Conservation (phyloP, 2,329 filamentous ascomycete genomes). For the Trichoderma sp. region DNA sequence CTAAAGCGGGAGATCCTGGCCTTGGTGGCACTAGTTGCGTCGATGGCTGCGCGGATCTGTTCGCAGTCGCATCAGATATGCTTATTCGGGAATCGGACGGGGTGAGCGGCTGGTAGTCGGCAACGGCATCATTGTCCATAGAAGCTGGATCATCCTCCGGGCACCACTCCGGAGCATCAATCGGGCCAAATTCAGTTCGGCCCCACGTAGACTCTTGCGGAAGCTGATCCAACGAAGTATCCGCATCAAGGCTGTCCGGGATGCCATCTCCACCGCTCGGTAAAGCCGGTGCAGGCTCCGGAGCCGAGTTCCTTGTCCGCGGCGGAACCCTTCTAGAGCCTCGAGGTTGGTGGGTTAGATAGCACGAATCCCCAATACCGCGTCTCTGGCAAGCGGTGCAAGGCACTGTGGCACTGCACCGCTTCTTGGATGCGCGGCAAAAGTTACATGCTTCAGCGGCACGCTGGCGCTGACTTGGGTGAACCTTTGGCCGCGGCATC, state of each 20-base stretch:
- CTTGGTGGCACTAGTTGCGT: not conserved
- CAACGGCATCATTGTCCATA: not conserved
- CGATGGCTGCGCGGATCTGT: slow-evolving; percentile 20
- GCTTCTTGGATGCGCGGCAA: slow-evolving; percentile 49
- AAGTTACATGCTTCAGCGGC: slow-evolving; percentile 47
- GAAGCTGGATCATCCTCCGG: not conserved
- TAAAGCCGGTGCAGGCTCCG: not conserved
- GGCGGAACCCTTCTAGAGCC: slow-evolving; percentile 22
- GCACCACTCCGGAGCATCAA: not conserved
- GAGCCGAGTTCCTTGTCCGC: not conserved
- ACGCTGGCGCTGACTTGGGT: slow-evolving; percentile 46
- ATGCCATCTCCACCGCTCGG: slow-evolving; percentile 11
- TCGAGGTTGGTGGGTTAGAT: slow-evolving; percentile 34
- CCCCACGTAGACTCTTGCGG: slow-evolving; percentile 4
- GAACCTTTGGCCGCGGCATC: slow-evolving; percentile 53
- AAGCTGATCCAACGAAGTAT: not conserved
- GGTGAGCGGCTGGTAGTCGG: slow-evolving; percentile 26
- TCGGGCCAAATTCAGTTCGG: not conserved
- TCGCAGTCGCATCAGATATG: slow-evolving; percentile 19
- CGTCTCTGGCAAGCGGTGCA: slow-evolving; percentile 46
- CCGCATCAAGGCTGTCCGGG: not conserved
- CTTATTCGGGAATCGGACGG: slow-evolving; percentile 32
- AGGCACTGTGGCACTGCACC: slow-evolving; percentile 47
- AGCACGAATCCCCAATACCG: slow-evolving; percentile 39
- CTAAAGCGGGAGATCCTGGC: not conserved